phyloP scores from a whole-genome alignment of 257 asterid genomes.

The Mentha longifolia region DNA sequence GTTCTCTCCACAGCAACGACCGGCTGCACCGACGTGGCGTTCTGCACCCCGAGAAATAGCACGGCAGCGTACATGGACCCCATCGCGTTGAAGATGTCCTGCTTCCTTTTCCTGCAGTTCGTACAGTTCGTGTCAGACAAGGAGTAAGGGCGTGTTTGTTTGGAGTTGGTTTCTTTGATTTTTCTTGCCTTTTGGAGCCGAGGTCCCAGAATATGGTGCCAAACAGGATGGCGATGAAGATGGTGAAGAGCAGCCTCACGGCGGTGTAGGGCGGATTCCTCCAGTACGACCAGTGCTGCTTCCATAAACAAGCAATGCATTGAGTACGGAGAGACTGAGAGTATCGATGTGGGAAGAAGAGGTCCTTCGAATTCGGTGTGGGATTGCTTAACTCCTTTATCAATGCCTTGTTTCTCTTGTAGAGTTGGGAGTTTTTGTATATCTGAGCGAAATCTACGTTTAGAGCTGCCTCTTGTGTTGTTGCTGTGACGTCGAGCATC shows the following conservation, averaged over 20 bases:
- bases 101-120: constrained; percentile 50
- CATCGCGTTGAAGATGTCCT: constrained; percentile 79
- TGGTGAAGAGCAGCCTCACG: constrained; percentile 72
- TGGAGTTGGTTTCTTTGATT: background rate
- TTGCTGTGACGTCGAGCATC: constrained; percentile 82
- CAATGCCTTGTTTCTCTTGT: constrained; percentile 70
- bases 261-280: constrained; percentile 81
- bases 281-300: constrained; percentile 84
- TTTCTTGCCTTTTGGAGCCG: constrained; percentile 62
- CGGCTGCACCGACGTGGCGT: constrained; percentile 78
- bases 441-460: constrained; percentile 57
- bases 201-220: constrained; percentile 85
- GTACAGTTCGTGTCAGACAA: background rate
- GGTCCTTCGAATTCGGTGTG: constrained; percentile 55
- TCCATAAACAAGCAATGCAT: constrained; percentile 83
- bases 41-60: constrained; percentile 70
- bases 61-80: constrained; percentile 89
- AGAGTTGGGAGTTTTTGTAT: constrained; percentile 65
- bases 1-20: constrained; percentile 78
- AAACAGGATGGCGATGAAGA: constrained; percentile 63
- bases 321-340: constrained; percentile 70
- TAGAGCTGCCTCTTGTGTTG: constrained; percentile 58
- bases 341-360: constrained; percentile 57
- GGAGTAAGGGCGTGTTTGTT: background rate
- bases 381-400: constrained; percentile 67